Conservation (phyloP, 2,329 filamentous ascomycete species). For the Scytalidium sp. region DNA sequence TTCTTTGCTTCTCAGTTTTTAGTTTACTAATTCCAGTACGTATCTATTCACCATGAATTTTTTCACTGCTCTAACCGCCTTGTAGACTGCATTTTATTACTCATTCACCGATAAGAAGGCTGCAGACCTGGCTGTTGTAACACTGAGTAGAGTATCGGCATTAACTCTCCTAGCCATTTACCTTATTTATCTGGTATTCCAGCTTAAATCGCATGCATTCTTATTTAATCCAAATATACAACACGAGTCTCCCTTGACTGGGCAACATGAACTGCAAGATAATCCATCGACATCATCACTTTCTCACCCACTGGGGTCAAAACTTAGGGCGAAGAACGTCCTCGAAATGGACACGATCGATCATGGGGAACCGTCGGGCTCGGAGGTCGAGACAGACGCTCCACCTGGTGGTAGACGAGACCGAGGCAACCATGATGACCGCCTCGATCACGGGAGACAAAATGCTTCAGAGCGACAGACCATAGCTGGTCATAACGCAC, state of each 20-base stretch:
- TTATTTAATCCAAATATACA: slow-evolving; percentile 72
- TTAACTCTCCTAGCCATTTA: slow-evolving; percentile 71
- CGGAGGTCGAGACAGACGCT: background rate
- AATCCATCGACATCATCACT: background rate
- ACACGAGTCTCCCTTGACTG: slow-evolving; percentile 47
- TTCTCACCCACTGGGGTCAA: background rate
- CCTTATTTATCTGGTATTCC: slow-evolving; percentile 70
- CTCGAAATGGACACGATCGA: slow-evolving; percentile 19
- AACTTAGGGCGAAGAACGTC: background rate
- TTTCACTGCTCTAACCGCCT: slow-evolving; percentile 22
- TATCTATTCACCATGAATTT: slow-evolving; percentile 51
- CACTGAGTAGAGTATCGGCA: background rate
- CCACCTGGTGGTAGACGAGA: background rate
- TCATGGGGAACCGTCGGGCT: slow-evolving; percentile 44
- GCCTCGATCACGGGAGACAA: too few relatives aligned
- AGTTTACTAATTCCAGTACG: slow-evolving; percentile 56
- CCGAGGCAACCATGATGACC: too few relatives aligned
- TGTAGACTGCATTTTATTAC: slow-evolving; percentile 59
- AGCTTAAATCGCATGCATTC: slow-evolving; percentile 65
- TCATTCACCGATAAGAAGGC: slow-evolving; percentile 48
- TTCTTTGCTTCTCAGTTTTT: slow-evolving; percentile 64
- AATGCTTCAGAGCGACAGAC: too few relatives aligned
- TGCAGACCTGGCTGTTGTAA: background rate
- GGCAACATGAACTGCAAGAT: background rate
- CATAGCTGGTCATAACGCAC: background rate